phyloP scores from a whole-genome alignment of 225 moss, liverwort and hornwort species.

The Physcomitrellopsis africana region DNA sequence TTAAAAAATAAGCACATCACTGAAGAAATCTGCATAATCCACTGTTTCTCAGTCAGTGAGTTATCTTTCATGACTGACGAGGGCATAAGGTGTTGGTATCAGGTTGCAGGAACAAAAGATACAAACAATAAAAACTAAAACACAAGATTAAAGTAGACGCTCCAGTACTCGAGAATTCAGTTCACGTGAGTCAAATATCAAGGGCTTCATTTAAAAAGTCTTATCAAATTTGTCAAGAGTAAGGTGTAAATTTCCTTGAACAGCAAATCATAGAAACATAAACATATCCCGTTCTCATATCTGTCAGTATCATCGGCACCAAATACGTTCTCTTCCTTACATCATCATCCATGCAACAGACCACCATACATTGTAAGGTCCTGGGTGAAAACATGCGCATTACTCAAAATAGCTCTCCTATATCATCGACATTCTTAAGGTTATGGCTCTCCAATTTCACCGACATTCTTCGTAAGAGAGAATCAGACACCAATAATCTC shows the following conservation, averaged over 20 bases:
- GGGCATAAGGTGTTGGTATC: constrained; percentile 5
- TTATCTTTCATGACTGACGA: neutral
- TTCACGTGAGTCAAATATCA: neutral
- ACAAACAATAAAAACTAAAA: neutral
- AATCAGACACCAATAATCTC: constrained; percentile 12
- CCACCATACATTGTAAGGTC: neutral
- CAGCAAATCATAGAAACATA: neutral
- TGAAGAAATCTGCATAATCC: constrained; percentile 25
- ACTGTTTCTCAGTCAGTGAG: constrained; percentile 19
- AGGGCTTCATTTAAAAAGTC: neutral
- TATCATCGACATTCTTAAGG: too few species aligned
- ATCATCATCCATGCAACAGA: too few species aligned
- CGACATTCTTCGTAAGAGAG: neutral
- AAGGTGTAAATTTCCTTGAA: neutral
- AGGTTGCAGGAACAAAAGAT: constrained; percentile 15
- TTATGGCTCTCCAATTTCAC: too few species aligned
- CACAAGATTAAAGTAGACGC: too few species aligned
- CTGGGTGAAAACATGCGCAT: neutral
- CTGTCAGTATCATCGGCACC: constrained; percentile 2
- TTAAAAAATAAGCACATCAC: constrained; percentile 13
- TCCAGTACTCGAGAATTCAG: neutral
- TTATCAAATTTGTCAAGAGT: neutral
- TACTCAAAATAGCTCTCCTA: constrained; percentile 12
- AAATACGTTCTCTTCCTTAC: neutral
- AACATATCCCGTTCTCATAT: neutral